phyloP scores from a whole-genome alignment of 2,329 filamentous ascomycete species.

The Alternaria sp. region DNA sequence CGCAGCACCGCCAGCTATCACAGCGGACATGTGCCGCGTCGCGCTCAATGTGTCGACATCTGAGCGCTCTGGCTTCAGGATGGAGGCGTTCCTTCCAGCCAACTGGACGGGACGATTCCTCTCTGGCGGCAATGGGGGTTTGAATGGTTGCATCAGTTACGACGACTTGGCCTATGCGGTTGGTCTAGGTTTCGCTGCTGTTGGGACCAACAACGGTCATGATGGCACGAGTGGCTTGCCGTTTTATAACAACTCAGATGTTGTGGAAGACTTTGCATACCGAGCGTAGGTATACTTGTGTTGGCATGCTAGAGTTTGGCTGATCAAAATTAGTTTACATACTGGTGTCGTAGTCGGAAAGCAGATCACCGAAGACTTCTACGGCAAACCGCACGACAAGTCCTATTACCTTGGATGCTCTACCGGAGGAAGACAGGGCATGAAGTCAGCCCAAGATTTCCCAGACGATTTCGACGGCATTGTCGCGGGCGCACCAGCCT shows the following conservation, averaged over 20 bases:
- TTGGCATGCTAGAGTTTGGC: neutral
- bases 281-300: slow-evolving; percentile 39
- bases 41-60: slow-evolving; percentile 50
- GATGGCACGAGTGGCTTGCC: slow-evolving; percentile 54
- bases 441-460: slow-evolving; percentile 42
- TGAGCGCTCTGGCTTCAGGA: slow-evolving; percentile 48
- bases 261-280: slow-evolving; percentile 58
- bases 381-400: slow-evolving; percentile 50
- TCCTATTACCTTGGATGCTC: slow-evolving; percentile 49
- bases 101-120: slow-evolving; percentile 51
- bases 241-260: slow-evolving; percentile 55
- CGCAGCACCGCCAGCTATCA: slow-evolving; percentile 32
- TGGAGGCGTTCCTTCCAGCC: slow-evolving; percentile 55
- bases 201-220: slow-evolving; percentile 53
- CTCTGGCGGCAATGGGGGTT: slow-evolving; percentile 48
- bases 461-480: slow-evolving; percentile 49
- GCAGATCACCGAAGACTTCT: slow-evolving; percentile 50
- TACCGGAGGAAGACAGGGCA: slow-evolving; percentile 48
- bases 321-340: slow-evolving; percentile 35
- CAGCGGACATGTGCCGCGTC: slow-evolving; percentile 51
- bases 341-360: slow-evolving; percentile 48
- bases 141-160: slow-evolving; percentile 51
- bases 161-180: slow-evolving; percentile 48
- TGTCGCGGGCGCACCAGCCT: slow-evolving; percentile 43
- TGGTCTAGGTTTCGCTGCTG: slow-evolving; percentile 49